Percentiles rank a stretch among this genome's conserved stretches.
phyloP scores from a whole-genome alignment of 2,329 filamentous ascomycete species.

The Fusarium bulbicola region DNA sequence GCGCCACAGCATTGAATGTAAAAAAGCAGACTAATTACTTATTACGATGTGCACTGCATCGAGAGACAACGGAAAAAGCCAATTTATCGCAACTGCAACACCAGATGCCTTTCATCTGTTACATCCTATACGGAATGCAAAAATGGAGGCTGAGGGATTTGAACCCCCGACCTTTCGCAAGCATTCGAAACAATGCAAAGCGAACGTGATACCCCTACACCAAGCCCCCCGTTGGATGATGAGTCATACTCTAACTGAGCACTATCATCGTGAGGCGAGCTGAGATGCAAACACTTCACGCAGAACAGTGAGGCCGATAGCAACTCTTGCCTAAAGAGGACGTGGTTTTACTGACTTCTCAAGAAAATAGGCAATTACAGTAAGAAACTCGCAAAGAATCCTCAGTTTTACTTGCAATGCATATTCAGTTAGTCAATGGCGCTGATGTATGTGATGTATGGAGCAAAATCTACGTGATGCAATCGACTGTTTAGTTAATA shows the following conservation, averaged over 20 bases:
- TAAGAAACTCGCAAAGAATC: rapidly evolving
- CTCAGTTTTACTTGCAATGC: background rate
- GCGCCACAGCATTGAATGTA: rapidly evolving
- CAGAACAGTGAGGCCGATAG: rapidly evolving
- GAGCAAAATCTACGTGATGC: background rate
- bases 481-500: background rate
- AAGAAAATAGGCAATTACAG: rapidly evolving
- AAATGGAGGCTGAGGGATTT: constrained; percentile 20
- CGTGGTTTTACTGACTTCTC: rapidly evolving
- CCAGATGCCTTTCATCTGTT: rapidly evolving
- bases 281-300: rapidly evolving
- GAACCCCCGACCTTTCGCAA: constrained; percentile 16
- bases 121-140: rapidly evolving
- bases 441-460: background rate
- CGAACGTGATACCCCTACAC: constrained; percentile 18
- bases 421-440: rapidly evolving
- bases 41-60: no score
- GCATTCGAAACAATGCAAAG: constrained; percentile 16
- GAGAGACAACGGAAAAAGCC: no score
- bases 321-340: background rate
- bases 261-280: rapidly evolving
- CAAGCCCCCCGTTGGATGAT: background rate
- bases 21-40: background rate
- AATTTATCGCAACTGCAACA: rapidly evolving
- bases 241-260: background rate